A percentile compares a stretch with the other conserved stretches of the same genome.
phyloP scores from a whole-genome alignment of 176 grass and related monocot genomes.

The Cenchrus americanus region DNA sequence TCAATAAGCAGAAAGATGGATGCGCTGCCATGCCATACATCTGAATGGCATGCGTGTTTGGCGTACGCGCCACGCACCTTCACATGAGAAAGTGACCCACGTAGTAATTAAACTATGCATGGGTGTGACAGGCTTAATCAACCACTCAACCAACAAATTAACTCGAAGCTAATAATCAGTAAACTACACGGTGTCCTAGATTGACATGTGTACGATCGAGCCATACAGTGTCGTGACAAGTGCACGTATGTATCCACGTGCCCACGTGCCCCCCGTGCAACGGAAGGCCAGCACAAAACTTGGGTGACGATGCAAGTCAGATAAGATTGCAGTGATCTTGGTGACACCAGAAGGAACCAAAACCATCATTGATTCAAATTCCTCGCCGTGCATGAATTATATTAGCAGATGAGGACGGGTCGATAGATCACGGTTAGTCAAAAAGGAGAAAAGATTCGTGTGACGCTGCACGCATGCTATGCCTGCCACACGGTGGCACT shows the following conservation, averaged over 20 bases:
- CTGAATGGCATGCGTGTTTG: not conserved
- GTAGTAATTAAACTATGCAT: slow-evolving; percentile 25
- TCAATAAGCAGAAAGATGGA: not conserved
- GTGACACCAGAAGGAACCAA: not conserved
- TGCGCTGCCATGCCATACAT: not conserved
- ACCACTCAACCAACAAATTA: not conserved
- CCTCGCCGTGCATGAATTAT: not conserved
- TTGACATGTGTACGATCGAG: not conserved
- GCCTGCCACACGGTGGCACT: not conserved
- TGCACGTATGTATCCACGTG: too few relatives aligned
- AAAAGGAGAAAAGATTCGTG: not conserved
- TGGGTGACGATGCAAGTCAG: not conserved
- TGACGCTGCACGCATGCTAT: not conserved
- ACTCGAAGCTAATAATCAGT: not conserved
- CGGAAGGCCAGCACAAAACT: not conserved
- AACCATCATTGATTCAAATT: not conserved
- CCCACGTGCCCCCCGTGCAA: not conserved
- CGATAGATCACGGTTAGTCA: too few relatives aligned
- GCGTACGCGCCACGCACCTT: slow-evolving; percentile 20
- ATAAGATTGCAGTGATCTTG: slow-evolving; percentile 7
- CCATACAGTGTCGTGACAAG: not conserved
- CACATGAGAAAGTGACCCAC: slow-evolving; percentile 32
- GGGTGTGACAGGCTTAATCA: not conserved
- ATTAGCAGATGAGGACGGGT: not conserved
- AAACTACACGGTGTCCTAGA: not conserved